Evolutionary conservation across 208 protist species (phyloP), one percentile per base, ranked within the genome.

Genomic region (Phytomonas sp.): DNA sequence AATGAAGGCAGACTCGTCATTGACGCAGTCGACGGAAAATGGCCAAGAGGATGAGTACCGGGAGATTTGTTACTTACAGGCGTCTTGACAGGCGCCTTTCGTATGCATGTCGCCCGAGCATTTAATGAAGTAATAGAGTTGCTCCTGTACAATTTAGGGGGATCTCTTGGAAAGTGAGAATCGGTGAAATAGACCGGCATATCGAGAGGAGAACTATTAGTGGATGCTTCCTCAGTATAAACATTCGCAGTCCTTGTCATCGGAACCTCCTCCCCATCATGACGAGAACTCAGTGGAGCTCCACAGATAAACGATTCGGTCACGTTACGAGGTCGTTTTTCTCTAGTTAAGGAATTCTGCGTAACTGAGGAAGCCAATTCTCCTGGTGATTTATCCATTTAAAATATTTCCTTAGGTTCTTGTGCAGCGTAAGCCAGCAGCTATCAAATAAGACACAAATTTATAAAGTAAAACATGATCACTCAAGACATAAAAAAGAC

Each of bases 21-120:
- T 10, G 74, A 10, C 0, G 67, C 23, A 4, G 64, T 42, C 10
- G 72, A 71, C 10, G 61, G n/a, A 1, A 74, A 67, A 29, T 71
- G 72, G 1, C 56, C 40, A 12, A 71, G 72, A 12, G 73, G 32
- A 7, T 67, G 67, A 6, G 64, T 69, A 14, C 23, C 67, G 2
- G 72, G 23, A 16, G 74, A 76, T 23, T 71, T 74, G 32, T 32
- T 33, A 11, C 71, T 67, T 14, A 65, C 69, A 4, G 84, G 84
- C 10, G 79, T 80, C 70, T 82, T 82, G 56, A 70, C 72, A 26
- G 71, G 72, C 7, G 76, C 29, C 59, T 75, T 80, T 19, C 64
- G 64, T 7, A 56, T 26, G 16, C 19, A 56, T 19, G 45, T 23
- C 16, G 19, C 16, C 11, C 45, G 45, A 56, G 45, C 1, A 56